phyloP scores from a whole-genome alignment of 768 basidiomycete species.

The Trametes villosa region DNA sequence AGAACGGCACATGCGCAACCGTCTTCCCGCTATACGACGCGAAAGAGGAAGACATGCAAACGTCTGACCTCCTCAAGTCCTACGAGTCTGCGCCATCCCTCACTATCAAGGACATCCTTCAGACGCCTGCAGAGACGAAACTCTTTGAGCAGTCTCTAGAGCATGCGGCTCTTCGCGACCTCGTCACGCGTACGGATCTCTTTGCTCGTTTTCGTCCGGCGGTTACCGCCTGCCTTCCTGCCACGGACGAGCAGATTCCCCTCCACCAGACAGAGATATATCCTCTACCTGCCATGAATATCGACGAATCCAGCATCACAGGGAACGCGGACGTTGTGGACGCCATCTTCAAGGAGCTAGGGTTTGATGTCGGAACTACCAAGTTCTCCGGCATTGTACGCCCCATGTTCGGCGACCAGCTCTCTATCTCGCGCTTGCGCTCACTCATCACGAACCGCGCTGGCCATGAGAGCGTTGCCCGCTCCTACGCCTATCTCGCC shows the following conservation, averaged over 20 bases:
- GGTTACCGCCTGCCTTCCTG: not conserved
- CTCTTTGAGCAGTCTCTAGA: not conserved
- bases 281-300: conserved; percentile 40
- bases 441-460: conserved; percentile 33
- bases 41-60: conserved; percentile 27
- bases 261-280: conserved; percentile 36
- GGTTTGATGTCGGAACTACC: not conserved
- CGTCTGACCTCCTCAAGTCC: conserved; percentile 16
- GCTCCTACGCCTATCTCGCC: conserved; percentile 30
- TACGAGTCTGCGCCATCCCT: conserved; percentile 33
- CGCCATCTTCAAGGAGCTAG: conserved; percentile 34
- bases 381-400: conserved; percentile 9
- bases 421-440: conserved; percentile 40
- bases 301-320: conserved; percentile 41
- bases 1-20: conserved; percentile 44
- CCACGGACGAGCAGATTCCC: conserved; percentile 25
- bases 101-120: conserved; percentile 33
- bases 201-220: not conserved
- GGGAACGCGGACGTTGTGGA: conserved; percentile 40
- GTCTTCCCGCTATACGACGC: conserved; percentile 33
- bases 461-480: conserved; percentile 30
- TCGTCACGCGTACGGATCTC: conserved; percentile 22
- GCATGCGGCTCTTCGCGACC: conserved; percentile 35
- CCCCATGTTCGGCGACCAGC: conserved; percentile 39
- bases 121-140: conserved; percentile 23